Evolutionary conservation across 2,329 filamentous ascomycete genomes (phyloP), one percentile per base, ranked within the genome.

Genomic region (Phialemonium atrogriseum): DNA sequence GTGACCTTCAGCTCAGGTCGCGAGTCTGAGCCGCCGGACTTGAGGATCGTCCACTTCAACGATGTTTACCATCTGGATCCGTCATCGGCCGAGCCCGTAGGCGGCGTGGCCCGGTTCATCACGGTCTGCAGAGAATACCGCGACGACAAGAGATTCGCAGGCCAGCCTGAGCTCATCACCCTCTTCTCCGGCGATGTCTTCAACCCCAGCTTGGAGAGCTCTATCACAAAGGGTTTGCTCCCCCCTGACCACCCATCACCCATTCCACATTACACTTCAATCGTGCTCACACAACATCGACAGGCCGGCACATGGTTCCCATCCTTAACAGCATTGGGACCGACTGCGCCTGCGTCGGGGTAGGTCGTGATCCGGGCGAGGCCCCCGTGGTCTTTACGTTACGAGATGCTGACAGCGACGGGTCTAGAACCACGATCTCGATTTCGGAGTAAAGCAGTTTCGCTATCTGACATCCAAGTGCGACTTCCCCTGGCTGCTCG

Each of bases 141-240:
- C 30, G 56, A 71, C 2, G 67, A 73, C 30, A 55, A 69, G 24
- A 64, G 64, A 30, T 91, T 74, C 51, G 53, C 65, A 29, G 73
- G 61, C 12, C 79, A 84, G 50, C 64, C 84, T 1, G 63, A 71
- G 23, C 59, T 86, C 4, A 51, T 93, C 30, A 88, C 84, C 2
- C 70, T 94, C 44, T 95, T 94, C 58, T 94, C 86, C 3, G 87
- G 87, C 22, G 88, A 94, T 67, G 86, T 81, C 8, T 95, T 91
- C 59, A 94, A 94, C 52, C 87, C 88, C 0, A 89, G 84, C 46
- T 61, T 94, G 36, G 87, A 94, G 58, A 89, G 82, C 47, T 84
- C 81, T 12, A 78, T 94, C 20, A 94, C 87, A 3, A 94, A 94
- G 60, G 87, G 84, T 67, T 52, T 42, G 57, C 35, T 3, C 5